Evolutionary conservation across 106 monocot species (phyloP).

Genomic region (Phalaenopsis equestris): DNA sequence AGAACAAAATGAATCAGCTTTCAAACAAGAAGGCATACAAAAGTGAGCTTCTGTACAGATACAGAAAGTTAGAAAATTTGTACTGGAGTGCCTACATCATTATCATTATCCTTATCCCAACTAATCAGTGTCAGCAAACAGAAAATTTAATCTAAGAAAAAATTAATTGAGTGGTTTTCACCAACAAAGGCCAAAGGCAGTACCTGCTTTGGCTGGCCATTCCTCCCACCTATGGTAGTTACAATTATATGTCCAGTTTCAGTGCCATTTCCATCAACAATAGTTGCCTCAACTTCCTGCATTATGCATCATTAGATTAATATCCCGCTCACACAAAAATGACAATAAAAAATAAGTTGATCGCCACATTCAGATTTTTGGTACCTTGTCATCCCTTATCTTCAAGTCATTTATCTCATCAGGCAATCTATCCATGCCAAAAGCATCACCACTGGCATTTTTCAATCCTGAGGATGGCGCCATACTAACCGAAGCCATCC

Average conservation of each 20-base stretch:
- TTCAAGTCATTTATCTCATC: slow-evolving; percentile 30
- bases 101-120: too few relatives aligned
- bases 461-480: slow-evolving; percentile 17
- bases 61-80: not conserved
- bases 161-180: not conserved
- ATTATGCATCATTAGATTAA: not conserved
- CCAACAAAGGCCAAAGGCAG: too few relatives aligned
- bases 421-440: slow-evolving; percentile 24
- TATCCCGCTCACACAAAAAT: not conserved
- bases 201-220: slow-evolving; percentile 41
- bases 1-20: not conserved
- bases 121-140: not conserved
- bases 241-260: slow-evolving; percentile 31
- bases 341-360: not conserved
- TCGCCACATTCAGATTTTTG: not conserved
- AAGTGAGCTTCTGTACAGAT: not conserved
- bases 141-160: not conserved
- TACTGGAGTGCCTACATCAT: too few relatives aligned
- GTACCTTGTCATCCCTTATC: slow-evolving; percentile 27
- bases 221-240: slow-evolving; percentile 34
- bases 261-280: slow-evolving; percentile 28
- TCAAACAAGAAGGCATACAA: not conserved
- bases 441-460: slow-evolving; percentile 10
- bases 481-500: slow-evolving; percentile 24
- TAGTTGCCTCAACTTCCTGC: slow-evolving; percentile 29